Evolutionary conservation across 805 yeast species (phyloP).

Genomic region (Sugiyamaella qingdaonensis): DNA sequence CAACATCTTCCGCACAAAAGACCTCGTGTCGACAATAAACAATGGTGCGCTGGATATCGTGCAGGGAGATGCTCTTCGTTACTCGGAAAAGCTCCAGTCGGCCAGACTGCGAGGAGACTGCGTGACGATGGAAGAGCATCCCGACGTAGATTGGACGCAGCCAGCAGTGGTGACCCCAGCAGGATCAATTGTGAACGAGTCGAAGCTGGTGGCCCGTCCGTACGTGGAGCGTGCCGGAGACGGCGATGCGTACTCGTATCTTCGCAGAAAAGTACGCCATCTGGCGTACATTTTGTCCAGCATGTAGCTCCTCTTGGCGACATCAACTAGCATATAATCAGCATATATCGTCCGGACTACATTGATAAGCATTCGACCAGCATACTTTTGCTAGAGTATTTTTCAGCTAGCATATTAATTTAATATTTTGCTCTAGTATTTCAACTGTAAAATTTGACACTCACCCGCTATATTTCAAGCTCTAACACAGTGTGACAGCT

Average conservation of each 20-base stretch:
- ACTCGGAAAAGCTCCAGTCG: conserved; percentile 32
- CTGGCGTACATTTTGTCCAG: not conserved
- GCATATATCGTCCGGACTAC: too few species aligned
- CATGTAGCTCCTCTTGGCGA: too few species aligned
- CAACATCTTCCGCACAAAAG: conserved; percentile 60
- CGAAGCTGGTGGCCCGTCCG: not conserved
- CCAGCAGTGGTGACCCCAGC: conserved; percentile 18
- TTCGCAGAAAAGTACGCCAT: not conserved
- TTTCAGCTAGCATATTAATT: too few species aligned
- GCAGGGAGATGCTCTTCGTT: conserved; percentile 45
- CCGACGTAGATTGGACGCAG: conserved; percentile 16
- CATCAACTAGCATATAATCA: too few species aligned
- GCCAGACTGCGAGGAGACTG: conserved; percentile 34
- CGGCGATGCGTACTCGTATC: not conserved
- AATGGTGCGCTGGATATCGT: conserved; percentile 53
- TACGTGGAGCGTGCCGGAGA: not conserved
- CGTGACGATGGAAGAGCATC: conserved; percentile 24
- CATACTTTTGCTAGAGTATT: too few species aligned
- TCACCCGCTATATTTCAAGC: too few species aligned
- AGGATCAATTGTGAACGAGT: conserved; percentile 28
- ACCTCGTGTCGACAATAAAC: conserved; percentile 45
- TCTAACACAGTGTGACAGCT: too few species aligned
- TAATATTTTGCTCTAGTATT: too few species aligned
- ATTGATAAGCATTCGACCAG: too few species aligned
- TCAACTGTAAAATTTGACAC: too few species aligned